These are phyloP conservation scores for Grifola frondosa DNA, from an alignment of 1,284 basidiomycete species.

Conservation along the genomic window DNA sequence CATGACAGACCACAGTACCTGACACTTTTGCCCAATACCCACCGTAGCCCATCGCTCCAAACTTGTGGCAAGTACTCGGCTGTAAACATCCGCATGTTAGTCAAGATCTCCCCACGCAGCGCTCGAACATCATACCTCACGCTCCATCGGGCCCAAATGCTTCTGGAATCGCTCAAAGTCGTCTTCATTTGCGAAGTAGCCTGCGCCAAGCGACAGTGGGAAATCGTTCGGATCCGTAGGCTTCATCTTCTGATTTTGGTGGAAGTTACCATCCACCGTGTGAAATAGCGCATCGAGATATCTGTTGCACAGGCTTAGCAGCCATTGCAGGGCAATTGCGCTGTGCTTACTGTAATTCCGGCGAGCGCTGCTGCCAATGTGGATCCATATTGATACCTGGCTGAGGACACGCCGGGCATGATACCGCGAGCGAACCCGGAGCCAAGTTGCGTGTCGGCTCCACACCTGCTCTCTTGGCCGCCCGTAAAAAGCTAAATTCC, in stretches of 20 bases:
- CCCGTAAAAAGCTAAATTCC: conserved; percentile 10
- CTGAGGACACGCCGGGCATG: conserved; percentile 21
- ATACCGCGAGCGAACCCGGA: neutral
- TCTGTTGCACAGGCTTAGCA: too few relatives aligned
- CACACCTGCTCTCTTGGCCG: neutral
- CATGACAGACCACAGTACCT: neutral
- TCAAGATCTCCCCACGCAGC: too few relatives aligned
- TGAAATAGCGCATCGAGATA: conserved; percentile 6
- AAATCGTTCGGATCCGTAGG: conserved; percentile 6
- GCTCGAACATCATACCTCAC: conserved; percentile 3
- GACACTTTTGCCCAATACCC: conserved; percentile 4
- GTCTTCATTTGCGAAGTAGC: conserved; percentile 8
- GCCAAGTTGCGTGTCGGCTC: neutral
- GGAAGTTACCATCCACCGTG: conserved; percentile 13
- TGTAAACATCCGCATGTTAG: too few relatives aligned
- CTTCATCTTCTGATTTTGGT: conserved; percentile 7
- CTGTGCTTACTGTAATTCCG: neutral
- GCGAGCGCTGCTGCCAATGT: conserved; percentile 2
- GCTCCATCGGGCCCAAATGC: too few relatives aligned
- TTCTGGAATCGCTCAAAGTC: conserved; percentile 7
- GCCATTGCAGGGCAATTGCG: too few relatives aligned
- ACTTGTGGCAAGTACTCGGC: conserved; percentile 7
- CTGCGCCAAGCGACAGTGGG: conserved; percentile 1
- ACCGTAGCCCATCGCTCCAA: conserved; percentile 8
- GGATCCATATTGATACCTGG: conserved; percentile 18